phyloP scores from a whole-genome alignment of 768 basidiomycete species.

The Termitomyces sp. region DNA sequence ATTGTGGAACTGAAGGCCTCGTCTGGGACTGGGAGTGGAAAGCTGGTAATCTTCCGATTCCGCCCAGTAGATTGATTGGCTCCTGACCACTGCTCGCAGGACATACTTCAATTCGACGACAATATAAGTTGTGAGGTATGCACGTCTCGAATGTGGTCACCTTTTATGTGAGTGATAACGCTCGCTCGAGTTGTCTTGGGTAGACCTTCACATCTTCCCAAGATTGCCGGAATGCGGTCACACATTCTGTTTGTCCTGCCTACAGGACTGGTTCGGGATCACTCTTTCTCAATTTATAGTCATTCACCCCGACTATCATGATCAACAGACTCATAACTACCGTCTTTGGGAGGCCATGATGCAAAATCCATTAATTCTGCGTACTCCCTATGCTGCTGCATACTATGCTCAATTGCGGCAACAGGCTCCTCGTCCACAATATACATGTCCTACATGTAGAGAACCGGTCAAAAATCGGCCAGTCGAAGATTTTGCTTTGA shows the following conservation, averaged over 20 bases:
- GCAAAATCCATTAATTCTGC: conserved; percentile 20
- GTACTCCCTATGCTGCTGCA: conserved; percentile 24
- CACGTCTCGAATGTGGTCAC: conserved; percentile 58
- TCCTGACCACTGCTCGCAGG: conserved; percentile 24
- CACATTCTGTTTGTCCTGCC: conserved; percentile 61
- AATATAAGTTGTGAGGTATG: conserved; percentile 63
- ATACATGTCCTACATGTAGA: conserved; percentile 70
- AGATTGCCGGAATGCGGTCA: conserved; percentile 70
- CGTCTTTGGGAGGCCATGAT: conserved; percentile 15
- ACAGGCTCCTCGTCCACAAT: conserved; percentile 40
- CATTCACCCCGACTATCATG: conserved; percentile 41
- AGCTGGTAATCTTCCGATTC: conserved; percentile 24
- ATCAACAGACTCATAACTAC: conserved; percentile 20
- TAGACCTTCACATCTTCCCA: background rate
- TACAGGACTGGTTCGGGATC: conserved; percentile 52
- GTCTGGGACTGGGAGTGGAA: conserved; percentile 23
- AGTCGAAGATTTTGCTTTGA: conserved; percentile 58
- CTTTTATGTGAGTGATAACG: conserved; percentile 49
- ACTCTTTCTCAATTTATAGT: conserved; percentile 46
- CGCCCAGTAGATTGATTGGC: conserved; percentile 7
- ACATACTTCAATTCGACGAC: conserved; percentile 47
- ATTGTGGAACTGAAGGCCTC: conserved; percentile 22
- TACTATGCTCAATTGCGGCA: conserved; percentile 23
- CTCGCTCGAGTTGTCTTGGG: background rate
- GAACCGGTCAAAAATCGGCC: conserved; percentile 45